phyloP scores from a whole-genome alignment of 1,284 basidiomycete genomes.

The Heterobasidion occidentale region DNA sequence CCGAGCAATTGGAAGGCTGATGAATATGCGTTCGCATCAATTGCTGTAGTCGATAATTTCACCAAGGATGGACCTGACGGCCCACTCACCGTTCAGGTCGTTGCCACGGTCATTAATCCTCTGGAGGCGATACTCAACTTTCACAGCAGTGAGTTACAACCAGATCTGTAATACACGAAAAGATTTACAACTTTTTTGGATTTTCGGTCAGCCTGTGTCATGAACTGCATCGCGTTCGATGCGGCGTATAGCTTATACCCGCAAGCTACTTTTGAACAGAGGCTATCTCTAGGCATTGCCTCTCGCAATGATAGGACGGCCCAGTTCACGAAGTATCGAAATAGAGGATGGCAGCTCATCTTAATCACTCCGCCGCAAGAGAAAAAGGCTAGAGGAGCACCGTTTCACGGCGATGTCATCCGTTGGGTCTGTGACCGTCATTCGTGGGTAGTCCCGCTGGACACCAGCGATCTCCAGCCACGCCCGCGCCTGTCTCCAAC shows the following conservation, averaged over 20 bases:
- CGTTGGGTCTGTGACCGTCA: neutral
- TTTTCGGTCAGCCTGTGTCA: constrained; percentile 10
- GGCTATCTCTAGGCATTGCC: constrained; percentile 1
- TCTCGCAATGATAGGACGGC: neutral
- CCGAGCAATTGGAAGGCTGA: neutral
- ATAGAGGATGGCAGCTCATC: constrained; percentile 18
- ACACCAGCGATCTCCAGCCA: neutral
- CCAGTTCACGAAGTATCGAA: constrained; percentile 18
- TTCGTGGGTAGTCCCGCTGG: neutral
- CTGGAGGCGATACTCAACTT: constrained; percentile 30
- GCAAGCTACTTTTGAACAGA: constrained; percentile 13
- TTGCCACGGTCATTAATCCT: constrained; percentile 2
- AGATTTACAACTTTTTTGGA: too few relatives aligned
- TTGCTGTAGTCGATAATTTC: too few relatives aligned
- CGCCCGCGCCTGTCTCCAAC: neutral
- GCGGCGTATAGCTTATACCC: constrained; percentile 15
- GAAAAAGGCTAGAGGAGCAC: neutral
- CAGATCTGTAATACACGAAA: too few relatives aligned
- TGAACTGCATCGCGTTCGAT: constrained; percentile 15
- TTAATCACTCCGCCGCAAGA: neutral
- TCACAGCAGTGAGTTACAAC: constrained; percentile 32
- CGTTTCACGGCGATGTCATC: neutral
- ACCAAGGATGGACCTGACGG: too few relatives aligned
- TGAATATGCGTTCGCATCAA: neutral
- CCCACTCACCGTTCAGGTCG: too few relatives aligned